These are phyloP conservation scores for Colletotrichum tanaceti DNA, from an alignment of 2,329 filamentous ascomycete genomes.

Conservation along the genomic window DNA sequence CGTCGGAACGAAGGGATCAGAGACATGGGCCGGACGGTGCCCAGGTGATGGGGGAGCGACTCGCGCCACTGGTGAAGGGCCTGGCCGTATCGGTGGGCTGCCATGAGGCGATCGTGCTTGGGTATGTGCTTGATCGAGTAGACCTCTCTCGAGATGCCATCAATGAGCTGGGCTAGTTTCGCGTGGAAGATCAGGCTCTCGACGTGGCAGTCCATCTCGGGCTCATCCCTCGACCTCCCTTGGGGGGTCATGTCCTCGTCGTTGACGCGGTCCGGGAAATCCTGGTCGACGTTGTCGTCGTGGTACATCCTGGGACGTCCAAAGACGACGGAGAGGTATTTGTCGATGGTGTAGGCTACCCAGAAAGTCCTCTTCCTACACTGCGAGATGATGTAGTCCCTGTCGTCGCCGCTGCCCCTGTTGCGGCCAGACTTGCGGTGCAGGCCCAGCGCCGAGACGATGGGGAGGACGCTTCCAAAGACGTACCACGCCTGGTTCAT, in stretches of 20 bases:
- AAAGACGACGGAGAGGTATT: constrained; percentile 72
- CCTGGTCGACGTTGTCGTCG: constrained; percentile 73
- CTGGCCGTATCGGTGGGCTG: constrained; percentile 52
- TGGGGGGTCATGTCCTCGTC: constrained; percentile 66
- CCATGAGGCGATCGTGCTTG: constrained; percentile 51
- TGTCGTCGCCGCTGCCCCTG: constrained; percentile 8
- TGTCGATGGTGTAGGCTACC: constrained; percentile 71
- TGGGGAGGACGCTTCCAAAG: constrained; percentile 67
- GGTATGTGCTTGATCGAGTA: constrained; percentile 53
- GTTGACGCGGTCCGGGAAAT: constrained; percentile 65
- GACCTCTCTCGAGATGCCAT: constrained; percentile 53
- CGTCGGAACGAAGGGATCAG: constrained; percentile 58
- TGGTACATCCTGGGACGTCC: constrained; percentile 70
- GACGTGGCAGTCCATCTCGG: constrained; percentile 59
- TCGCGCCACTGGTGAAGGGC: constrained; percentile 55
- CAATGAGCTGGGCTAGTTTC: constrained; percentile 55
- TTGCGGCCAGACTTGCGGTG: constrained; percentile 36
- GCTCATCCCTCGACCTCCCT: constrained; percentile 45
- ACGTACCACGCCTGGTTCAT: constrained; percentile 72
- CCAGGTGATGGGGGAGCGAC: constrained; percentile 56
- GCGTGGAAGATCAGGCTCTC: constrained; percentile 60
- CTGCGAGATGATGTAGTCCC: constrained; percentile 61
- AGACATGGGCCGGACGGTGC: constrained; percentile 57
- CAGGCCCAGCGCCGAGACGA: constrained; percentile 58
- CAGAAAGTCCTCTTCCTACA: constrained; percentile 70